Percentiles rank a stretch among this genome's conserved stretches.
Evolutionary conservation across 2,329 filamentous ascomycete species (phyloP).

Genomic region (Ustulina deusta): DNA sequence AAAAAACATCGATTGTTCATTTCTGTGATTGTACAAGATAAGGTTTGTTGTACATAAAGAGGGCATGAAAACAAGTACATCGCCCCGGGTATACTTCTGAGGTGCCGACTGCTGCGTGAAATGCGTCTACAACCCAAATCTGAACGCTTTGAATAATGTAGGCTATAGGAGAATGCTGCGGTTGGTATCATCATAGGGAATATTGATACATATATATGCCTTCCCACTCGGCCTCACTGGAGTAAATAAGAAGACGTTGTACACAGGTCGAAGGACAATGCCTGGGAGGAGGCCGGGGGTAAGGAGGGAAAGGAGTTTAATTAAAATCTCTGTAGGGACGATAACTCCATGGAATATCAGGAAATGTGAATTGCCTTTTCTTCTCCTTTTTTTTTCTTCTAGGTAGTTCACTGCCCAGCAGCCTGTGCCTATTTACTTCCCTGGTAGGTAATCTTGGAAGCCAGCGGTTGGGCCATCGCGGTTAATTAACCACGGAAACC

Average conservation of each 20-base stretch:
- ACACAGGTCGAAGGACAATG: background rate
- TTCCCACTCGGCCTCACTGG: background rate
- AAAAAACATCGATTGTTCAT: background rate
- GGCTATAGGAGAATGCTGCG: background rate
- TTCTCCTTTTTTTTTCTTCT: background rate
- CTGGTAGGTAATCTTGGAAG: slow-evolving; percentile 58
- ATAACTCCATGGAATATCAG: background rate
- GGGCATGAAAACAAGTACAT: slow-evolving; percentile 1
- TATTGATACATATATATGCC: background rate
- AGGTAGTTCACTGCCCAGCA: background rate
- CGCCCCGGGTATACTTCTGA: slow-evolving; percentile 4
- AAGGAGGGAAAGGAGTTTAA: background rate
- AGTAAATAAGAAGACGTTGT: background rate
- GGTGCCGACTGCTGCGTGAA: background rate
- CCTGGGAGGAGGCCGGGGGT: background rate
- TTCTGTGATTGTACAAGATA: background rate
- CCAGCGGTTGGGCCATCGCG: slow-evolving; percentile 61
- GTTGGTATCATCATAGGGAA: too few species aligned
- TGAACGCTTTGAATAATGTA: background rate
- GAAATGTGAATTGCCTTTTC: background rate
- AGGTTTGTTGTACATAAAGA: slow-evolving; percentile 22
- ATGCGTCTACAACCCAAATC: background rate
- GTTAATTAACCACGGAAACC: slow-evolving; percentile 60
- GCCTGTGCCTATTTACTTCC: slow-evolving; percentile 45
- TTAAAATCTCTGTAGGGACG: background rate